A percentile compares a stretch with the other conserved stretches of the same genome.
Evolutionary conservation across 2,329 filamentous ascomycete species (phyloP).

Genomic region (Whalleya microplaca): DNA sequence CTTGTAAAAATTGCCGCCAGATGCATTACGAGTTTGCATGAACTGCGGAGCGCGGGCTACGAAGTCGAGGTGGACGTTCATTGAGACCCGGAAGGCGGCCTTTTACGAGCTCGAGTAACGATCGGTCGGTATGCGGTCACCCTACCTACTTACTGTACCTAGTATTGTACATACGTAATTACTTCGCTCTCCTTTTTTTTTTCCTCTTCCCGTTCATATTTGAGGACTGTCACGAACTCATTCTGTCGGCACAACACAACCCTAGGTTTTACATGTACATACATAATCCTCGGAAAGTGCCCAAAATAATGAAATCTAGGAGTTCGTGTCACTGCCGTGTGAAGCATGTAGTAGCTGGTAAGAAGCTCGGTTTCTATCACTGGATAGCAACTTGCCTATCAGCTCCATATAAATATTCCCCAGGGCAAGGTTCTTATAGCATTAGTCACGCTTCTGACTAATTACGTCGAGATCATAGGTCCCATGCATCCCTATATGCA

Average conservation of each 20-base stretch:
- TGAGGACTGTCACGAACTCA: neutral
- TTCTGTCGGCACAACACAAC: neutral
- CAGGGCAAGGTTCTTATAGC: too few relatives aligned
- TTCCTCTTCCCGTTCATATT: conserved; percentile 2
- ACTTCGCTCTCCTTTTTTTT: conserved; percentile 17
- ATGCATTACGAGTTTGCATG: conserved; percentile 12
- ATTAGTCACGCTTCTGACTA: too few relatives aligned
- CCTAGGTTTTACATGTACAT: neutral
- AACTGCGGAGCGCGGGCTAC: neutral
- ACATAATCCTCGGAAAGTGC: neutral
- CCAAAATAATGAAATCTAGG: neutral
- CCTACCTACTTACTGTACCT: conserved; percentile 19
- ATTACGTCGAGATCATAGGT: too few relatives aligned
- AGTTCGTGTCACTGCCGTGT: neutral
- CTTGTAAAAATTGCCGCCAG: conserved; percentile 4
- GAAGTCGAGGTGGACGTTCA: conserved; percentile 7
- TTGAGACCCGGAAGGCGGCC: conserved; percentile 1
- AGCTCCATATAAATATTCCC: too few relatives aligned
- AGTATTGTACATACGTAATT: conserved; percentile 28
- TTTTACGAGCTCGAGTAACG: conserved; percentile 10
- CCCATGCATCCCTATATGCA: too few relatives aligned
- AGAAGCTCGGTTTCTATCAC: too few relatives aligned
- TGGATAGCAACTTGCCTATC: too few relatives aligned
- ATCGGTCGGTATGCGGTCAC: conserved; percentile 12
- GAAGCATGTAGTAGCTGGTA: neutral